These are phyloP conservation scores for Skeletonema potamos DNA, from an alignment of 108 stramenopile species.

Conservation along the genomic window DNA sequence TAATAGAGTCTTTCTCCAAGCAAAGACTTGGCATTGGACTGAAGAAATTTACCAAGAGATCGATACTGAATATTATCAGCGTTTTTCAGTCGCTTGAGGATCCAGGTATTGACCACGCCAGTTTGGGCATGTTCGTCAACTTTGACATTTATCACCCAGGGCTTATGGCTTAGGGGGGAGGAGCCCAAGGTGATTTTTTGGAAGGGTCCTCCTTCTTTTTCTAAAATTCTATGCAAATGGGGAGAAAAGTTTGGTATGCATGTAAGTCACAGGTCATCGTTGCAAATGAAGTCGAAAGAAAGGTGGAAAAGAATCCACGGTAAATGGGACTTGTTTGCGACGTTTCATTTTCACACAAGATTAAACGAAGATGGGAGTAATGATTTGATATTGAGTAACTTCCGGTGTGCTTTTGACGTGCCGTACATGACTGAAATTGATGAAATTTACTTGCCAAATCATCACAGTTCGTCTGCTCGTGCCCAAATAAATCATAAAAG, in stretches of 20 bases:
- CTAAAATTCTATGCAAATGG: neutral
- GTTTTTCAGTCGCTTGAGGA: neutral
- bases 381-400: constrained; percentile 2
- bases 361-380: neutral
- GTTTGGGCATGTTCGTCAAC: neutral
- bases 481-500: neutral
- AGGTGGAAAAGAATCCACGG: neutral
- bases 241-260: neutral
- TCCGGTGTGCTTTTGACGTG: neutral
- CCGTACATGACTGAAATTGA: neutral
- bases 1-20: neutral
- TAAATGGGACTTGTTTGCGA: neutral
- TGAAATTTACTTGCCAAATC: neutral
- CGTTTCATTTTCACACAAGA: neutral
- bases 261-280: neutral
- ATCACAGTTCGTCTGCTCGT: neutral
- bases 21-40: neutral
- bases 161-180: neutral
- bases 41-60: neutral
- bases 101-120: neutral
- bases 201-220: neutral
- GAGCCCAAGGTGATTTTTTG: neutral
- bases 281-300: neutral
- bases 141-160: neutral
- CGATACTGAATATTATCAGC: neutral